Percentiles rank a stretch among this genome's conserved stretches.
These are phyloP conservation scores for Termitomyces sp. DNA, from an alignment of 768 basidiomycete species.

Conservation along the genomic window DNA sequence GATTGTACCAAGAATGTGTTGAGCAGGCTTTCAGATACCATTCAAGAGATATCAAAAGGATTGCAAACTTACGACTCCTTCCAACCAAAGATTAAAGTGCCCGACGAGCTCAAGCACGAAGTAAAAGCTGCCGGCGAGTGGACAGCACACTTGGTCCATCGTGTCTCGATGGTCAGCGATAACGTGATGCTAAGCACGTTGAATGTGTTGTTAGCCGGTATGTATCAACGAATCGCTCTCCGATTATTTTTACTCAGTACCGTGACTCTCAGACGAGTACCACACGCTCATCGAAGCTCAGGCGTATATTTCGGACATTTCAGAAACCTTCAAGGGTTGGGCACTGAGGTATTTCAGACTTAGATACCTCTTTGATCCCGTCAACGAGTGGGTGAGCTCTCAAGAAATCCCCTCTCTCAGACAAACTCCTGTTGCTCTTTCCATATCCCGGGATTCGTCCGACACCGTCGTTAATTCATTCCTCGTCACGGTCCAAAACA, in stretches of 20 bases:
- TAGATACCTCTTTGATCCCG: conserved; percentile 26
- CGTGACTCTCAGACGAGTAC: conserved; percentile 28
- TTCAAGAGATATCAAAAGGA: conserved; percentile 31
- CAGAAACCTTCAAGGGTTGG: conserved; percentile 19
- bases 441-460: conserved; percentile 16
- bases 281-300: conserved; percentile 21
- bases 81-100: conserved; percentile 17
- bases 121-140: conserved; percentile 18
- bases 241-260: not conserved
- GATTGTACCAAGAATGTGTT: conserved; percentile 20
- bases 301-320: conserved; percentile 15
- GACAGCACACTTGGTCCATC: conserved; percentile 21
- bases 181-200: conserved; percentile 20
- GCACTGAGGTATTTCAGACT: conserved; percentile 19
- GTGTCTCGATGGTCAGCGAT: conserved; percentile 10
- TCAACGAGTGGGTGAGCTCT: conserved; percentile 24
- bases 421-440: not conserved
- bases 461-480: conserved; percentile 53
- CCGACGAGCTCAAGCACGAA: conserved; percentile 21
- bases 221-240: conserved; percentile 3
- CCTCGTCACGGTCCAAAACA: conserved; percentile 58
- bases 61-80: conserved; percentile 27
- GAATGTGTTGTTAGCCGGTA: conserved; percentile 33
- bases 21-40: conserved; percentile 25
- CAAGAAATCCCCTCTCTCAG: conserved; percentile 16